Evolutionary conservation across 768 basidiomycete species (phyloP).

Genomic region (Russula ochroleuca): DNA sequence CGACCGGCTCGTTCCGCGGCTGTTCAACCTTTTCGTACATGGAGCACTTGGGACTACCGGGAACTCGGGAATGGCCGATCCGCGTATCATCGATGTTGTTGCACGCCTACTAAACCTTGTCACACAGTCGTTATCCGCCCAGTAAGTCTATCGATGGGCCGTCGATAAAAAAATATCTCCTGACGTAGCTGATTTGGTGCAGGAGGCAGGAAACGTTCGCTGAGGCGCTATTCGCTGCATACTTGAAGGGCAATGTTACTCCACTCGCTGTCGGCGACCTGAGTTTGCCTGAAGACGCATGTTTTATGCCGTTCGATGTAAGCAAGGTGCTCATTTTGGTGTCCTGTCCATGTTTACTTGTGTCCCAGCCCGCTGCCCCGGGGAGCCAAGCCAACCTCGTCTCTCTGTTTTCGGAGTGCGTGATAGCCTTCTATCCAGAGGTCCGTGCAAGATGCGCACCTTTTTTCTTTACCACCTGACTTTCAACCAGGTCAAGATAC

Average conservation of each 20-base stretch:
- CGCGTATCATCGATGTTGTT: slow-evolving; percentile 55
- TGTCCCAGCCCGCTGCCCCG: slow-evolving; percentile 41
- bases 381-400: slow-evolving; percentile 58
- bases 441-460: slow-evolving; percentile 35
- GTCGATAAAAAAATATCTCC: too few species aligned
- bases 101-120: slow-evolving; percentile 66
- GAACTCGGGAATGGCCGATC: slow-evolving; percentile 38
- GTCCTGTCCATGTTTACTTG: not conserved
- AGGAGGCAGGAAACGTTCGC: slow-evolving; percentile 68
- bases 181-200: slow-evolving; percentile 2
- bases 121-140: slow-evolving; percentile 53
- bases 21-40: slow-evolving; percentile 62
- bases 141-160: slow-evolving; percentile 48
- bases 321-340: slow-evolving; percentile 7
- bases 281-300: slow-evolving; percentile 39
- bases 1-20: slow-evolving; percentile 64
- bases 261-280: slow-evolving; percentile 54
- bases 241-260: slow-evolving; percentile 49
- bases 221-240: slow-evolving; percentile 48
- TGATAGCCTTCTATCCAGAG: slow-evolving; percentile 63
- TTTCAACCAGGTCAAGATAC: slow-evolving; percentile 46
- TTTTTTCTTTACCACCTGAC: slow-evolving; percentile 12
- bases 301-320: slow-evolving; percentile 54
- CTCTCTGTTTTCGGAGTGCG: slow-evolving; percentile 58
- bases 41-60: slow-evolving; percentile 35